A percentile compares a stretch with the other conserved stretches of the same genome.
Conservation (phyloP, 768 basidiomycete genomes). For the Cyathus striatus region DNA sequence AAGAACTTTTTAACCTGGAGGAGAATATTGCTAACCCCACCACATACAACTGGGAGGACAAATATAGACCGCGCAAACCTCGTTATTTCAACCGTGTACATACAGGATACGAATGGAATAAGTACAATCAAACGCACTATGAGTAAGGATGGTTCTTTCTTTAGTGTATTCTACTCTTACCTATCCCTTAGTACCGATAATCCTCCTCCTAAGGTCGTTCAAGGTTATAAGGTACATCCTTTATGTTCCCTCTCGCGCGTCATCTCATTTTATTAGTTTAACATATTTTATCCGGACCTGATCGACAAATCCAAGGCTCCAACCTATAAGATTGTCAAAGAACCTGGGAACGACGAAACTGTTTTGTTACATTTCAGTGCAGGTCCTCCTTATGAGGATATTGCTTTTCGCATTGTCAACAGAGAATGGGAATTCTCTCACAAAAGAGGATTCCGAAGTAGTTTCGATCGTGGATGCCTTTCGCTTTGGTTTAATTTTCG, state of each 20-base stretch:
- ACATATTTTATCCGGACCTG: slow-evolving; percentile 98
- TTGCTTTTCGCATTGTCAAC: slow-evolving; percentile 96
- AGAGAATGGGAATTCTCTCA: slow-evolving; percentile 99
- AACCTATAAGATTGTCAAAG: slow-evolving; percentile 92
- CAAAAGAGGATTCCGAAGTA: slow-evolving; percentile 95
- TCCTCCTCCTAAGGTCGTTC: slow-evolving; percentile 98
- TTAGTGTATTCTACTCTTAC: slow-evolving; percentile 9
- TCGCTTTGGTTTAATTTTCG: slow-evolving; percentile 97
- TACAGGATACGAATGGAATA: slow-evolving; percentile 99
- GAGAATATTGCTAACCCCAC: slow-evolving; percentile 80
- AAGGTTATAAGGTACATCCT: slow-evolving; percentile 88
- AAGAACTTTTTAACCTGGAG: slow-evolving; percentile 92
- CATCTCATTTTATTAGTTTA: slow-evolving; percentile 49
- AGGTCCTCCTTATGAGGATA: slow-evolving; percentile 97
- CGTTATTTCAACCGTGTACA: slow-evolving; percentile 98
- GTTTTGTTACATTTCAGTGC: slow-evolving; percentile 91
- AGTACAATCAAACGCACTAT: slow-evolving; percentile 99
- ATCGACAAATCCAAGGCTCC: slow-evolving; percentile 98
- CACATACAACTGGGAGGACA: slow-evolving; percentile 97
- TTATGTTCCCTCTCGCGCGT: not conserved
- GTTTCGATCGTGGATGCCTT: slow-evolving; percentile 94
- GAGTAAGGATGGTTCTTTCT: slow-evolving; percentile 65
- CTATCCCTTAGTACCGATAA: slow-evolving; percentile 75
- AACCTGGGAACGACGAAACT: slow-evolving; percentile 93
- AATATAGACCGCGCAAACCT: slow-evolving; percentile 94